Base-by-base conservation (phyloP, 495 filamentous ascomycete genomes). In the Aspergillus campestris region DNA sequence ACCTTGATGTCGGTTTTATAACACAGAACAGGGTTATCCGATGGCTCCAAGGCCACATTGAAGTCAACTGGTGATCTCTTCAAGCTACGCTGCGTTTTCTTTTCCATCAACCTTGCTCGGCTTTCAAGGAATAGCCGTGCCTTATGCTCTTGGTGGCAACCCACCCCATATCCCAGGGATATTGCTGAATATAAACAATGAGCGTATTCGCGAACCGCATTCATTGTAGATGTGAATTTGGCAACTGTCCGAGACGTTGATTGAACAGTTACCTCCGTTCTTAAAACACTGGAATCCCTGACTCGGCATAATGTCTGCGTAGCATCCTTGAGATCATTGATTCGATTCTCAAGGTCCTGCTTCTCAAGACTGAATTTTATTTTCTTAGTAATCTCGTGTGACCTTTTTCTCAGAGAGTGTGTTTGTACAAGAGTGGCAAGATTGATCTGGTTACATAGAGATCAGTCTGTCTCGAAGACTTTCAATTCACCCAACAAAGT, bases 381-480 rank as follows among this genome's bases (percentile, higher is more conserved):
- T 12, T 37, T 48, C 33, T 45, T 34, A n/a, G 40, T 44, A 3
- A 66, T 38, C 8, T 56, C 62, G 5, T 63, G 42, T 29, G 8
- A 12, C 42, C 42, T n/a, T 38, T 32, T 8, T 43, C 35, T 6
- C 14, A 13, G 1, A 34, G 40, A 34, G 45, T 29, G 7, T 15
- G 33, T n/a, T 31, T 31, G 7, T n/a, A 46, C 32, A 9, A 50
- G 32, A 0, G 13, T 13, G 28, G 35, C 28, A 1, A 49, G 34
- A 36, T 38, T n/a, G n/a, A n/a, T n/a, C n/a, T n/a, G n/a, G n/a
- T n/a, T n/a, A n/a, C 34, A 2, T 6, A 18, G 14, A 15, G 15
- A 29, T 5, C 24, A 13, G 4, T 18, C 7, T 4, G 28, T 1
- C 18, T 5, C 7, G 11, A 40, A 8, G 13, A 11, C 38, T 14